Evolutionary conservation across 192 early-diverging fungal genomes (phyloP), one percentile per base, ranked within the genome.

Genomic region (Coemansia asiatica): DNA sequence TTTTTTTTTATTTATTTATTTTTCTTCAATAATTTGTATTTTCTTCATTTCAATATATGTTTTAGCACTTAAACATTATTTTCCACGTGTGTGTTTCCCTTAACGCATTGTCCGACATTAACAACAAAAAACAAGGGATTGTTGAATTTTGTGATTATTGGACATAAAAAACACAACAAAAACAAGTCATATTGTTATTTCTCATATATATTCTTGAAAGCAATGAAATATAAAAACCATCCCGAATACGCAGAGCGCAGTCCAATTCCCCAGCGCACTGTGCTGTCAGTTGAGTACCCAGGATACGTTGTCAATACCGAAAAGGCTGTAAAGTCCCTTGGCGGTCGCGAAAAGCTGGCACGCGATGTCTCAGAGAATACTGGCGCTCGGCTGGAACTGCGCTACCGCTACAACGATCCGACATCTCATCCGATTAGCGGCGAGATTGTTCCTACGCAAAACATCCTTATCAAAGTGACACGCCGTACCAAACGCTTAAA

Each of bases 261-360:
- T 23, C 9, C 38, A 12, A 23, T 81, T 26, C 72, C 78, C 3
- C 59, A 69, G 57, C 54, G 49, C 28, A 63, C 69, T 0, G 27
- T 69, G n/a, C 56, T 81, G 21, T 62, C 74, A 0, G 70, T 84
- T 21, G 83, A 84, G 38, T 84, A 81, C 26, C 83, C 83, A 5
- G 83, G 79, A 2, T 72, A 75, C 44, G 79, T 84, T 19, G 31
- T 62, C 9, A 33, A 78, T 35, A 21, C 56, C 0, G 64, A 77
- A 23, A 74, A 72, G 36, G 79, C 79, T 1, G 60, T 84, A 28
- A 47, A 31, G 35, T 67, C 79, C 12, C 36, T 84, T 18, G 83
- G 83, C 19, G 83, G 83, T 19, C 66, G 57, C 50, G 64, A 77
- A 29, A 66, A 67, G 49, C 71, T 84, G 6, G 64, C 71, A 19